Conservation (phyloP, 208 protist genomes). For the Crithidia bombi region DNA sequence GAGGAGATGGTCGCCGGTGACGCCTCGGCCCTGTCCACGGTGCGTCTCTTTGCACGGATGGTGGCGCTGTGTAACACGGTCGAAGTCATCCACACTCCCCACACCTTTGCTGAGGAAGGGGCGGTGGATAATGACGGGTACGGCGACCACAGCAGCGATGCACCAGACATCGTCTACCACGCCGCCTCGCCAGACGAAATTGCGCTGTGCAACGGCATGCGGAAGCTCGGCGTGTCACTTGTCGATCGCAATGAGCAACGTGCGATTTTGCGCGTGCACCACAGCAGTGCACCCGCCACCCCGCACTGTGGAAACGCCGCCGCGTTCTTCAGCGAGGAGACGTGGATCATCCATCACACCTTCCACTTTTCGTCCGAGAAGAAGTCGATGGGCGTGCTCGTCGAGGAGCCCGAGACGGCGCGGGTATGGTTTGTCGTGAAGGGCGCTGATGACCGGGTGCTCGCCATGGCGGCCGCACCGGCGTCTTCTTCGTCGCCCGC, state of each 20-base stretch:
- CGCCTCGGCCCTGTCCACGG: slow-evolving; percentile 4
- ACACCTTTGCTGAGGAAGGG: background rate
- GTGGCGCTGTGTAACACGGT: slow-evolving; percentile 93
- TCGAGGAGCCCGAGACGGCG: slow-evolving; percentile 46
- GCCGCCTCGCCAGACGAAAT: slow-evolving; percentile 95
- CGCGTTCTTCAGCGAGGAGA: slow-evolving; percentile 13
- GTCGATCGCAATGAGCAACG: slow-evolving; percentile 31
- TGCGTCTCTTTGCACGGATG: slow-evolving; percentile 63
- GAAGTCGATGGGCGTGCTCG: slow-evolving; percentile 89
- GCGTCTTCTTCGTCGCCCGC: background rate
- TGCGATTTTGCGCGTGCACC: slow-evolving; percentile 30
- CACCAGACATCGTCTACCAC: slow-evolving; percentile 55
- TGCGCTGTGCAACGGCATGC: slow-evolving; percentile 86
- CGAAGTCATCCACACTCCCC: slow-evolving; percentile 40
- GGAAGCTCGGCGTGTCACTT: slow-evolving; percentile 63
- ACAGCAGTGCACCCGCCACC: background rate
- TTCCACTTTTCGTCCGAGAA: slow-evolving; percentile 89
- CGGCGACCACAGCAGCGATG: background rate
- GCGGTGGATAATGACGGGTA: no score
- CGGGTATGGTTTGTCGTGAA: slow-evolving; percentile 76
- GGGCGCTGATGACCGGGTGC: slow-evolving; percentile 89
- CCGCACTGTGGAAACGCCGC: background rate
- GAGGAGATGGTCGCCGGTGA: background rate
- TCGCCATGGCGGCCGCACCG: slow-evolving; percentile 37
- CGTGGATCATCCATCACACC: slow-evolving; percentile 76